phyloP scores from a whole-genome alignment of 2,329 filamentous ascomycete genomes.

The Epichloe aotearoae region DNA sequence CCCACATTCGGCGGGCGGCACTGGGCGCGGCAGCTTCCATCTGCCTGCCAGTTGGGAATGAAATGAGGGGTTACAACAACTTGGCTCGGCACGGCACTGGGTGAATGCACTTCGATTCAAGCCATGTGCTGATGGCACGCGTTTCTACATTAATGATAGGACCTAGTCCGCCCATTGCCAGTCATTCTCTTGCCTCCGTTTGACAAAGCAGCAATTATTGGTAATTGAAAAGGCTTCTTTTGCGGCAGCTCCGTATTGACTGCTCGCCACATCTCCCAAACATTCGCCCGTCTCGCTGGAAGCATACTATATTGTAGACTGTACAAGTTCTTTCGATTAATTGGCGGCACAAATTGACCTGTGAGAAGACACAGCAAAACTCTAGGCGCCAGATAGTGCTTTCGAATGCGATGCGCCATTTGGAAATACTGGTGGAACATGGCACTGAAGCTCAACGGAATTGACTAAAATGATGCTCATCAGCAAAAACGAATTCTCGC shows the following conservation, averaged over 20 bases:
- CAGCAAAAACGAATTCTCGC: neutral
- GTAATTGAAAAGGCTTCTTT: slow-evolving; percentile 29
- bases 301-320: slow-evolving; percentile 97
- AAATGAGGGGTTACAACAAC: too few relatives aligned
- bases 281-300: slow-evolving; percentile 64
- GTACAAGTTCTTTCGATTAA: slow-evolving; percentile 88
- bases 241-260: slow-evolving; percentile 39
- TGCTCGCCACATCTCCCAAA: slow-evolving; percentile 74
- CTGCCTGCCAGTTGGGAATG: neutral
- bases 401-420: slow-evolving; percentile 79
- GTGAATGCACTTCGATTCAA: neutral
- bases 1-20: slow-evolving; percentile 1
- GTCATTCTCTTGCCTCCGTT: slow-evolving; percentile 18
- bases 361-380: slow-evolving; percentile 82
- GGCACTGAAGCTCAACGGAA: slow-evolving; percentile 76
- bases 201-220: slow-evolving; percentile 19
- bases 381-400: slow-evolving; percentile 83
- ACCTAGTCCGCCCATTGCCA: slow-evolving; percentile 16
- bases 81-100: neutral
- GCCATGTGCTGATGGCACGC: neutral
- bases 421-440: slow-evolving; percentile 98
- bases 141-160: slow-evolving; percentile 6
- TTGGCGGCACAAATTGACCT: slow-evolving; percentile 86
- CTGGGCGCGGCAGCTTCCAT: neutral
- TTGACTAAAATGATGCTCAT: slow-evolving; percentile 45